Evolutionary conservation across 1,284 basidiomycete genomes (phyloP).

Genomic region (Ganoderma leucocontextum): DNA sequence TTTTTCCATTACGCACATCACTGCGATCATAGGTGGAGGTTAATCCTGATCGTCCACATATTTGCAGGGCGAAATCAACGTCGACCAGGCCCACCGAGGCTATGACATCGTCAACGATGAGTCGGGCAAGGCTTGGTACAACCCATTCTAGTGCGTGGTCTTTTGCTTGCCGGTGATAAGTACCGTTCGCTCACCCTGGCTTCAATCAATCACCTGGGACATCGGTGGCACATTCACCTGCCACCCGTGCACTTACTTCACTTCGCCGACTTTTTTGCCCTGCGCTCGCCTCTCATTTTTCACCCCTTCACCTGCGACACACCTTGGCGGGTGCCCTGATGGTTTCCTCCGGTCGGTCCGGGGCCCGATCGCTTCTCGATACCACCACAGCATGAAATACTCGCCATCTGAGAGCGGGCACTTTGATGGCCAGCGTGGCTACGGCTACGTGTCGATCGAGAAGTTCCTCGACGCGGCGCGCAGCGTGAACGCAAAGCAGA

Average conservation of each 20-base stretch:
- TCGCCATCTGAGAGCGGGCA: conserved; percentile 90
- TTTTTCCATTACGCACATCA: background rate
- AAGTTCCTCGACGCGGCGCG: conserved; percentile 88
- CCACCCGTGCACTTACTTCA: background rate
- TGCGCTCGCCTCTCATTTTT: background rate
- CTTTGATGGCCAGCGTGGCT: conserved; percentile 93
- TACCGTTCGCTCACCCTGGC: conserved; percentile 7
- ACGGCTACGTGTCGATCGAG: conserved; percentile 91
- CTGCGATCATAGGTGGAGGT: background rate
- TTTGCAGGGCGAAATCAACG: conserved; percentile 83
- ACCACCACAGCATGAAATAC: conserved; percentile 82
- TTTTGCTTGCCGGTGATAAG: background rate
- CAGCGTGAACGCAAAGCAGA: conserved; percentile 76
- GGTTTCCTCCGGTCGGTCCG: background rate
- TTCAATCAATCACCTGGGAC: conserved; percentile 20
- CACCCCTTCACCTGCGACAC: conserved; percentile 6
- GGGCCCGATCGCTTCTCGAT: background rate
- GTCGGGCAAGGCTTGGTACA: conserved; percentile 83
- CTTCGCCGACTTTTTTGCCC: background rate
- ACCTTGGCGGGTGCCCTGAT: background rate
- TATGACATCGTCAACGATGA: conserved; percentile 90
- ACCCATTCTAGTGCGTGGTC: conserved; percentile 87
- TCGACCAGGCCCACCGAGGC: conserved; percentile 93
- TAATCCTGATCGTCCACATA: conserved; percentile 11
- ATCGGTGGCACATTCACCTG: background rate